phyloP scores from a whole-genome alignment of 1,139 yeast genomes.

The Pichia sp. region DNA sequence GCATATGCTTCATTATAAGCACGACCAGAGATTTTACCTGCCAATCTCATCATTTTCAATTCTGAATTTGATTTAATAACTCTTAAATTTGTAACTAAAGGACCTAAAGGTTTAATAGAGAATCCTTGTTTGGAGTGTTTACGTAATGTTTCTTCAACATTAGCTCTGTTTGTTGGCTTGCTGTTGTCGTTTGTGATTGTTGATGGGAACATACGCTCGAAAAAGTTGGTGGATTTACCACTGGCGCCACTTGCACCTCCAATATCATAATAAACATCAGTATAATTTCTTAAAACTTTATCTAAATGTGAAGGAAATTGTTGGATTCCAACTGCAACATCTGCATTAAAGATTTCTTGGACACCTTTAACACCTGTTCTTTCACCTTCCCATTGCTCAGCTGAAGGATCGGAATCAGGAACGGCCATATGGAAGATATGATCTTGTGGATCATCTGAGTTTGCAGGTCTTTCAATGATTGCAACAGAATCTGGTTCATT shows the following conservation, averaged over 20 bases:
- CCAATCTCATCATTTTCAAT: constrained; percentile 72
- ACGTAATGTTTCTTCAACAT: constrained; percentile 28
- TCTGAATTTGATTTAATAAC: constrained; percentile 76
- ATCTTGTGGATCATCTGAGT: constrained; percentile 43
- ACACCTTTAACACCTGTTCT: constrained; percentile 88
- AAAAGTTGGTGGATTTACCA: constrained; percentile 10
- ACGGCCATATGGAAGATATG: constrained; percentile 71
- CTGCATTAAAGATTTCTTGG: constrained; percentile 82
- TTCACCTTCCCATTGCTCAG: constrained; percentile 94
- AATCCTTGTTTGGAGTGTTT: constrained; percentile 19
- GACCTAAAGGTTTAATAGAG: constrained; percentile 41
- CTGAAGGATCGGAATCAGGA: constrained; percentile 73
- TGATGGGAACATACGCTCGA: constrained; percentile 19
- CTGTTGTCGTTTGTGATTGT: background rate
- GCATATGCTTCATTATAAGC: constrained; percentile 85
- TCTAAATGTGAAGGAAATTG: constrained; percentile 43
- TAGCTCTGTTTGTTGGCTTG: constrained; percentile 12
- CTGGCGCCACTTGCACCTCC: constrained; percentile 20
- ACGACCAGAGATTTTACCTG: constrained; percentile 77
- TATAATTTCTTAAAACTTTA: constrained; percentile 46
- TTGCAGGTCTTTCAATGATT: constrained; percentile 64
- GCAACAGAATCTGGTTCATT: constrained; percentile 86
- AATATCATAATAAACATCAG: constrained; percentile 49
- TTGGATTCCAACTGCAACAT: constrained; percentile 56
- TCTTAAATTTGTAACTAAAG: constrained; percentile 56